These are phyloP conservation scores for Erodium moschatum DNA, from an alignment of 441 rosid genomes.

Conservation along the genomic window DNA sequence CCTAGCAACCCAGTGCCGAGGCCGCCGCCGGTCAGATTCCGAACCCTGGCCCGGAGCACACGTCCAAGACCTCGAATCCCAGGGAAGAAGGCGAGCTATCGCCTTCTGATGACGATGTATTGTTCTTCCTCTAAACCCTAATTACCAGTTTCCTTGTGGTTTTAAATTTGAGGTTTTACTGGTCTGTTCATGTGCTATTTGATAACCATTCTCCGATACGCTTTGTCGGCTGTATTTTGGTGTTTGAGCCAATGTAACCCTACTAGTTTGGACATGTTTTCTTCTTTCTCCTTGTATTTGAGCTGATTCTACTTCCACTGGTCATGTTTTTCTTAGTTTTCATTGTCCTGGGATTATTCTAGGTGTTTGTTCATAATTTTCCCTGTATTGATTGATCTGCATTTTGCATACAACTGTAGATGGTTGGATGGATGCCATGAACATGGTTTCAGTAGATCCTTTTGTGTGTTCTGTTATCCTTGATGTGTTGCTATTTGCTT, in stretches of 20 bases:
- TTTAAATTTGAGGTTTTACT: not conserved
- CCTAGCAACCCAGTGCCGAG: too few species aligned
- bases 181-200: not conserved
- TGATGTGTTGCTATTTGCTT: not conserved
- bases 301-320: not conserved
- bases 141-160: not conserved
- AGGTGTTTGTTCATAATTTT: too few species aligned
- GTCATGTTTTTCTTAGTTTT: not conserved
- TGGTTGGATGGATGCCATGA: not conserved
- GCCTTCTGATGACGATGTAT: constrained; percentile 55
- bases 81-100: constrained; percentile 92
- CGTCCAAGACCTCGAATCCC: not conserved
- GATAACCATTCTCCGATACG: not conserved
- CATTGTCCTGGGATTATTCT: too few species aligned
- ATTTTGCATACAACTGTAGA: not conserved
- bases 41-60: constrained; percentile 20
- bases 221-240: too few species aligned
- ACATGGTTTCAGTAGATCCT: constrained; percentile 10
- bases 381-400: not conserved
- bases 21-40: constrained; percentile 10
- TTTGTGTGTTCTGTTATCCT: not conserved
- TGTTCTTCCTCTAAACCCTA: constrained; percentile 14
- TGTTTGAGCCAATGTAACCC: not conserved
- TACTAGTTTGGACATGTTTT: not conserved
- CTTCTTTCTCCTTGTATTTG: not conserved